Conservation (phyloP, 202 grass and related monocot genomes). For the Musa balbisiana region DNA sequence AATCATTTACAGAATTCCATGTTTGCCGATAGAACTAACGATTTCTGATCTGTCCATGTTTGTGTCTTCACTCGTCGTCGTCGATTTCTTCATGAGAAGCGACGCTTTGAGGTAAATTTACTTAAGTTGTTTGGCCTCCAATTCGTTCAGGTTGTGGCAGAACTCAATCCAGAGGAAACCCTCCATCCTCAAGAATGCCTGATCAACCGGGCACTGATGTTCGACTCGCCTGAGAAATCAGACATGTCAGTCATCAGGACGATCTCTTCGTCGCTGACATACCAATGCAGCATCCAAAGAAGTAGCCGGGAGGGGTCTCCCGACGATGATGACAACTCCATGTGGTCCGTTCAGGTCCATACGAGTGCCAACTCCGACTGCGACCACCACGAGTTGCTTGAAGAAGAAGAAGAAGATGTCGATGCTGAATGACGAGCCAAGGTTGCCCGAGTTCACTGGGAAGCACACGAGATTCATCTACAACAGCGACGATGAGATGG, state of each 20-base stretch:
- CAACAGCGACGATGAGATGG: constrained; percentile 87
- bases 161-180: constrained; percentile 22
- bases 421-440: constrained; percentile 24
- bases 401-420: constrained; percentile 38
- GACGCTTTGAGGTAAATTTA: too few relatives aligned
- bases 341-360: constrained; percentile 62
- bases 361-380: constrained; percentile 33
- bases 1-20: too few relatives aligned
- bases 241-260: constrained; percentile 26
- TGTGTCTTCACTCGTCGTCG: too few relatives aligned
- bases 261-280: constrained; percentile 25
- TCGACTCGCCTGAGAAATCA: constrained; percentile 56
- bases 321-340: constrained; percentile 47
- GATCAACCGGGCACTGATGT: constrained; percentile 52
- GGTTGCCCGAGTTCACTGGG: constrained; percentile 46
- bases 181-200: constrained; percentile 27
- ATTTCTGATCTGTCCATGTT: too few relatives aligned
- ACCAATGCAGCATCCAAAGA: constrained; percentile 6
- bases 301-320: constrained; percentile 19
- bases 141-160: constrained; percentile 38
- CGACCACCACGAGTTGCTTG: constrained; percentile 4
- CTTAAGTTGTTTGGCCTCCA: background rate
- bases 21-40: too few relatives aligned
- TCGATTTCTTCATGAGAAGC: background rate
- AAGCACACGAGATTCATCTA: constrained; percentile 76